Conservation (phyloP, 2,329 filamentous ascomycete genomes). For the Aspergillus piperis region DNA sequence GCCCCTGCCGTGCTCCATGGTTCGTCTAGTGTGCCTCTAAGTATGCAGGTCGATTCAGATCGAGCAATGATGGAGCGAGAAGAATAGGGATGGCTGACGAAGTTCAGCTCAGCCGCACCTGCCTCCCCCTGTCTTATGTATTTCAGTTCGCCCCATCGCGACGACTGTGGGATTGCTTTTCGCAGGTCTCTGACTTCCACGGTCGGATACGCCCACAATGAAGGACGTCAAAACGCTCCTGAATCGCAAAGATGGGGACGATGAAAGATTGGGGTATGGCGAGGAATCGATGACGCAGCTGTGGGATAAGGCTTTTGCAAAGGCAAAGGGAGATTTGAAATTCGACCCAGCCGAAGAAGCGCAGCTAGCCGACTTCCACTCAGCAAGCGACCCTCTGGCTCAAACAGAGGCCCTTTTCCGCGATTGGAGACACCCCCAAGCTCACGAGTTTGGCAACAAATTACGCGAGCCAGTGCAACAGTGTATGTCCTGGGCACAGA, state of each 20-base stretch:
- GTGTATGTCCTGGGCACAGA: neutral
- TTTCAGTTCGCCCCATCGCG: neutral
- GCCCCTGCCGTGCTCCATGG: neutral
- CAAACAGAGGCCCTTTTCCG: neutral
- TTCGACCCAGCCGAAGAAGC: neutral
- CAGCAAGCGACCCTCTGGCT: neutral
- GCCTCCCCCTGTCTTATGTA: neutral
- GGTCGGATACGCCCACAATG: neutral
- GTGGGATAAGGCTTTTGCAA: neutral
- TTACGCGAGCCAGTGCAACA: neutral
- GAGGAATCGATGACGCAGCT: neutral
- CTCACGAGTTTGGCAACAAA: neutral
- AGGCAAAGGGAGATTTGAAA: neutral
- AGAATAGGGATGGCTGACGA: neutral
- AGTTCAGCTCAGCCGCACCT: constrained; percentile 3
- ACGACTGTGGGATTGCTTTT: neutral
- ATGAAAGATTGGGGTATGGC: neutral
- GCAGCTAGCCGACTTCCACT: neutral
- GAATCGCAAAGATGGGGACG: neutral
- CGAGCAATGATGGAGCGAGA: neutral
- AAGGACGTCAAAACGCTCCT: neutral
- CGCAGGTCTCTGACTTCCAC: neutral
- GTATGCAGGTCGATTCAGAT: neutral
- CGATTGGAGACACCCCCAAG: neutral
- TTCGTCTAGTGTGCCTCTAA: constrained; percentile 1